Conservation (phyloP, 2,329 filamentous ascomycete genomes). For the Setomelanomma holmii region DNA sequence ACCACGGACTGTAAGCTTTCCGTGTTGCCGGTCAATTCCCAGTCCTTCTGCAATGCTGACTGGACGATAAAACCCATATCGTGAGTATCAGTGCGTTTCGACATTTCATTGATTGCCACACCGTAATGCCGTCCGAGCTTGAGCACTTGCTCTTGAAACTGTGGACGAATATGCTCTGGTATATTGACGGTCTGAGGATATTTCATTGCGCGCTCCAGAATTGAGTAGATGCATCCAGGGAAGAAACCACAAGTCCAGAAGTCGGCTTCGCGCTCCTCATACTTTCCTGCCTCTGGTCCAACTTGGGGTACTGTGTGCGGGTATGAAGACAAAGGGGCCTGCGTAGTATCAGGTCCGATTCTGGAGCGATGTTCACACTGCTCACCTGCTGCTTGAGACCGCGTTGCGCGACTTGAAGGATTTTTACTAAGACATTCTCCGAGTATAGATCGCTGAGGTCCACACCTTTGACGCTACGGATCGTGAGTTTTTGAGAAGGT, state of each 20-base stretch:
- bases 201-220: constrained; percentile 40
- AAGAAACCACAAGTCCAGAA: constrained; percentile 50
- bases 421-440: constrained; percentile 39
- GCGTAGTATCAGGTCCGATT: too few species aligned
- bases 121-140: constrained; percentile 40
- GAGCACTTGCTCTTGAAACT: constrained; percentile 32
- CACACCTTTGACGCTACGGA: constrained; percentile 32
- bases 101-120: constrained; percentile 43
- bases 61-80: constrained; percentile 64
- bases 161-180: constrained; percentile 21
- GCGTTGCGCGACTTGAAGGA: constrained; percentile 42
- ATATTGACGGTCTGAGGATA: constrained; percentile 35
- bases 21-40: constrained; percentile 54
- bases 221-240: constrained; percentile 42
- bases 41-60: constrained; percentile 57
- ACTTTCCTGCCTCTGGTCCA: constrained; percentile 30
- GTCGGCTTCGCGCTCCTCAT: constrained; percentile 45
- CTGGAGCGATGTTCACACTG: too few species aligned
- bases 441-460: constrained; percentile 38
- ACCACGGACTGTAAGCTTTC: constrained; percentile 52
- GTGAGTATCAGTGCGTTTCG: constrained; percentile 58
- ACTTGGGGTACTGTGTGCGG: constrained; percentile 44
- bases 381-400: constrained; percentile 32
- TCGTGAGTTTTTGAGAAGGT: too few species aligned
- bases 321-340: constrained; percentile 39